Base-by-base conservation (phyloP, 2,329 filamentous ascomycete species). In the Exophiala lecanii-corni region DNA sequence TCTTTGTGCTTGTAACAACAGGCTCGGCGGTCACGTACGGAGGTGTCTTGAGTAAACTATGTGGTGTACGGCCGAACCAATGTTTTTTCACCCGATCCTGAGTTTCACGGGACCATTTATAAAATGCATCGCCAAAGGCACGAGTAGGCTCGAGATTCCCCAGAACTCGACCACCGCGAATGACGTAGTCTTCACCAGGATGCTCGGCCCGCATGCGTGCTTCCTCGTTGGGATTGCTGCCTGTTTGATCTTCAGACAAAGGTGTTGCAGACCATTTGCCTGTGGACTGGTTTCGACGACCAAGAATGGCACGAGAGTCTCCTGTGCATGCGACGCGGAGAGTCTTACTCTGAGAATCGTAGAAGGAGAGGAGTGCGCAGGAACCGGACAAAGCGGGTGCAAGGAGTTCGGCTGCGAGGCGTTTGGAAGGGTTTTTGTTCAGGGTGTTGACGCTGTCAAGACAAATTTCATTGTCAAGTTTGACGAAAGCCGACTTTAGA, bases 1-100 rank as follows among this genome's bases (percentile, higher is more conserved):
- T 83, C 63, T 92, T 84, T 34, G 91, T 97, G 1, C 89, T 95
- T 1, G 91, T 97, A 40, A 98, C 79, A 16, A 97, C 76, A 2
- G 92, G 92, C 66, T 98, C 94, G 1, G 92, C 92, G 3, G 92
- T 98, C 30, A 98, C 92, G 59, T 98, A 98, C 0, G 92, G 92
- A 6, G 92, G 92, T 0, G 89, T 96, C 65, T 87, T 88, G 45
- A 97, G 73, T 21, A 89, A 71, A 12, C 81, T 76, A 7, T 84
- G 86, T 2, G 86, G 82, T 10, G 79, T 84, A 37, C 89, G 81
- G 16, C 86, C 89, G 59, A 97, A 97, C 73, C 94, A 98, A 21
- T 84, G 83, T 53, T 76, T 74, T 61, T 89, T 88, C 42, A 98
- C 75, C 56, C 85, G 83, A 39, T 86, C 79, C 46, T 92, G 87